These are phyloP conservation scores for Colletotrichum noveboracense DNA, from an alignment of 2,329 filamentous ascomycete genomes.

Conservation along the genomic window DNA sequence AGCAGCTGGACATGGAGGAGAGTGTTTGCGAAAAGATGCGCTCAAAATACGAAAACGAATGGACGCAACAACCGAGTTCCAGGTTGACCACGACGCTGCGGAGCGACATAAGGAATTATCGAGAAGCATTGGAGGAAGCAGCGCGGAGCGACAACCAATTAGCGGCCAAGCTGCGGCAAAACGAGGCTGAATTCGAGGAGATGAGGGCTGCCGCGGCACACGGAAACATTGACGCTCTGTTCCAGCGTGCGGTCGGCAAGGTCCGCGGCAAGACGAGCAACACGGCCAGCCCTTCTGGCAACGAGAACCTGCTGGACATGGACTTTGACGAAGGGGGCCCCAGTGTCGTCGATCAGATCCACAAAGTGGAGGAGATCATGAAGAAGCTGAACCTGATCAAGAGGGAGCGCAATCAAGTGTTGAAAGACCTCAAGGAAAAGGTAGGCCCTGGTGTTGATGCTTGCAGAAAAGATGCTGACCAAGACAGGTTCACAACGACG, in stretches of 20 bases:
- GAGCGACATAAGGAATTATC: constrained; percentile 86
- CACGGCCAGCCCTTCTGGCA: constrained; percentile 62
- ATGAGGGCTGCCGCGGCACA: constrained; percentile 90
- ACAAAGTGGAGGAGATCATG: constrained; percentile 85
- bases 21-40: constrained; percentile 99
- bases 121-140: constrained; percentile 88
- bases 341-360: constrained; percentile 89
- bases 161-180: constrained; percentile 82
- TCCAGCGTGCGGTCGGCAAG: constrained; percentile 85
- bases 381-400: constrained; percentile 93
- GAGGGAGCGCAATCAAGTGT: constrained; percentile 85
- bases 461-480: neutral
- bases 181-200: constrained; percentile 89
- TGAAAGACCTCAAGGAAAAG: constrained; percentile 98
- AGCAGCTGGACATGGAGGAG: constrained; percentile 95
- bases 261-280: constrained; percentile 70
- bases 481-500: constrained; percentile 87
- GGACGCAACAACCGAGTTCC: constrained; percentile 96
- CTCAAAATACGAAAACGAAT: constrained; percentile 93
- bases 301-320: constrained; percentile 86
- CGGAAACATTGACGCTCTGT: constrained; percentile 86
- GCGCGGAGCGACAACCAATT: constrained; percentile 85
- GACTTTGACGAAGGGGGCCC: constrained; percentile 83
- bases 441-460: constrained; percentile 52
- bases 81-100: constrained; percentile 86